phyloP scores from a whole-genome alignment of 345 rosid genomes.

The Adansonia digitata region DNA sequence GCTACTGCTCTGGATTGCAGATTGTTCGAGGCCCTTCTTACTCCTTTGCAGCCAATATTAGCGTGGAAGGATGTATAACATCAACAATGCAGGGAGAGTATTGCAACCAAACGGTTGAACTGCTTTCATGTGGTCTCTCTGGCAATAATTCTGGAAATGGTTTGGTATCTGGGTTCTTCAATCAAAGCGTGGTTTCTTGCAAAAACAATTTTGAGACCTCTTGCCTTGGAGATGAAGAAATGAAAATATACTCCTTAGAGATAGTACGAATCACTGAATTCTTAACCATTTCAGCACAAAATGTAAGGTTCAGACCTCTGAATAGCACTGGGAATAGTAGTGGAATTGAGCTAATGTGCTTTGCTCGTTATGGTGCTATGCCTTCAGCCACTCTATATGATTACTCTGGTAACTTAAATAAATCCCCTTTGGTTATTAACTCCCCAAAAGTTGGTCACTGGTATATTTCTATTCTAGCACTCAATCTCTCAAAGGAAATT shows the following conservation, averaged over 20 bases:
- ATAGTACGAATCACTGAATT: slow-evolving; percentile 57
- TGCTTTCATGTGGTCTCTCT: slow-evolving; percentile 56
- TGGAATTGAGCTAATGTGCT: slow-evolving; percentile 47
- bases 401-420: slow-evolving; percentile 54
- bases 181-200: slow-evolving; percentile 53
- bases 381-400: slow-evolving; percentile 63
- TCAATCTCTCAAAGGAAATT: slow-evolving; percentile 38
- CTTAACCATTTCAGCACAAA: slow-evolving; percentile 40
- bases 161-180: slow-evolving; percentile 16
- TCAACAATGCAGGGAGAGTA: slow-evolving; percentile 75
- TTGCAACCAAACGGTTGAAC: slow-evolving; percentile 79
- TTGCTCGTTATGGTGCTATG: slow-evolving; percentile 73
- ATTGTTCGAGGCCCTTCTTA: slow-evolving; percentile 65
- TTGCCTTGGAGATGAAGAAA: slow-evolving; percentile 52
- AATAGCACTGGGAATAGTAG: slow-evolving; percentile 26
- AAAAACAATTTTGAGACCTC: slow-evolving; percentile 36
- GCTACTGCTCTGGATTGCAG: slow-evolving; percentile 40
- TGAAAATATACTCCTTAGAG: slow-evolving; percentile 60
- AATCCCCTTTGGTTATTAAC: slow-evolving; percentile 50
- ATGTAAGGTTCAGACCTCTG: slow-evolving; percentile 32
- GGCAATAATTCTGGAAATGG: slow-evolving; percentile 26
- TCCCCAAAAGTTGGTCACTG: slow-evolving; percentile 77
- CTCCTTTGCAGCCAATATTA: slow-evolving; percentile 78
- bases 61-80: slow-evolving; percentile 76
- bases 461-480: slow-evolving; percentile 56